Evolutionary conservation across 805 yeast species (phyloP).

Genomic region (Blastobotrys americana): DNA sequence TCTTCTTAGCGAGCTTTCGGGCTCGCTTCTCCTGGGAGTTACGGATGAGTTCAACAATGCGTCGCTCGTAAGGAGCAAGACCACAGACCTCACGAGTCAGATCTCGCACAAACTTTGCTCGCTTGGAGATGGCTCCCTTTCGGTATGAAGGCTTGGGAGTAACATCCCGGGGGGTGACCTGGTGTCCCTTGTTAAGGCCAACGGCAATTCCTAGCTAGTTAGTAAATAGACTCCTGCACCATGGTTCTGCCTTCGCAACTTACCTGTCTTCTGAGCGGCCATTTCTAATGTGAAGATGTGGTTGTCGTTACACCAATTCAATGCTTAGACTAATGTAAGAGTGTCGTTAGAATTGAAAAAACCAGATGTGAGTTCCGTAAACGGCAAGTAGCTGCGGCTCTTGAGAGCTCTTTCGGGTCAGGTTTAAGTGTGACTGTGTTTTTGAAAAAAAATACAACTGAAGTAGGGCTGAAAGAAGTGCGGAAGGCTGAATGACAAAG

Average conservation of each 20-base stretch:
- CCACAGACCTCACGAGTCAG: slow-evolving; percentile 96
- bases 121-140: slow-evolving; percentile 94
- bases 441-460: background rate
- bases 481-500: no score
- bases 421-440: slow-evolving; percentile 4
- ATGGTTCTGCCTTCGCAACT: slow-evolving; percentile 7
- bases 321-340: no score
- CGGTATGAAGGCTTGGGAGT: slow-evolving; percentile 89
- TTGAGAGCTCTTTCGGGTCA: background rate
- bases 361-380: slow-evolving; percentile 2
- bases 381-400: background rate
- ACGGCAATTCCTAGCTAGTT: slow-evolving; percentile 69
- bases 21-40: slow-evolving; percentile 99
- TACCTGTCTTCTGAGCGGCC: slow-evolving; percentile 26
- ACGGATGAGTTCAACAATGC: slow-evolving; percentile 98
- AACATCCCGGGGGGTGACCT: slow-evolving; percentile 76
- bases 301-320: slow-evolving; percentile 4
- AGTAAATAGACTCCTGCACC: background rate
- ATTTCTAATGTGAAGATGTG: slow-evolving; percentile 11
- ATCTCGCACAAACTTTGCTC: slow-evolving; percentile 92
- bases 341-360: slow-evolving; percentile 5
- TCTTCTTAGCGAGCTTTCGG: slow-evolving; percentile 99
- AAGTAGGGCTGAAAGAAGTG: background rate
- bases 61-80: slow-evolving; percentile 99
- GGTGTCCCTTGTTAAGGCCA: slow-evolving; percentile 99